Percentiles rank a stretch among this genome's conserved stretches.
phyloP scores from a whole-genome alignment of 2,329 filamentous ascomycete genomes.

The Penicillium brasilianum region DNA sequence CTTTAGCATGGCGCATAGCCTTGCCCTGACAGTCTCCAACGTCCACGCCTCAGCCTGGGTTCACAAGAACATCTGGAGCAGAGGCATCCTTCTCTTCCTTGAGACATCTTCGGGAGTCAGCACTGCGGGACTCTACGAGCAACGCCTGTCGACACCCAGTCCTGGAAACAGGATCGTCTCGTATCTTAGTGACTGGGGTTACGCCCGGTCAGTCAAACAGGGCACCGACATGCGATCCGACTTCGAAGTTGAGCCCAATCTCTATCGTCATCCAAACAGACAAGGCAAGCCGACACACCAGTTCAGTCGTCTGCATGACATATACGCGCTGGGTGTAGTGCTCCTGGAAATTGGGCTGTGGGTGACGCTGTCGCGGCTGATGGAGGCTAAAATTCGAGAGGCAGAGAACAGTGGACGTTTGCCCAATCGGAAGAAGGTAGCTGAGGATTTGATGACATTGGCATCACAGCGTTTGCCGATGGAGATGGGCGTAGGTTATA shows the following conservation, averaged over 20 bases:
- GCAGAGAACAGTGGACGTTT: constrained; percentile 28
- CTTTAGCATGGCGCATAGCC: constrained; percentile 34
- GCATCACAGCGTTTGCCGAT: constrained; percentile 28
- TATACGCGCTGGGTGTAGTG: constrained; percentile 47
- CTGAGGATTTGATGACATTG: constrained; percentile 25
- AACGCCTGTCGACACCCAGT: constrained; percentile 1
- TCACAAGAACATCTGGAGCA: constrained; percentile 40
- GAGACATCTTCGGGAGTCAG: constrained; percentile 14
- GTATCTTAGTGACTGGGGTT: constrained; percentile 36
- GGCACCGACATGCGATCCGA: constrained; percentile 31
- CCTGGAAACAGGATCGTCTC: constrained; percentile 21
- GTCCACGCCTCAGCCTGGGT: constrained; percentile 36
- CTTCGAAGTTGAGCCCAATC: constrained; percentile 27
- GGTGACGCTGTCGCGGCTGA: constrained; percentile 34
- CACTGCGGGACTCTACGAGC: constrained; percentile 11
- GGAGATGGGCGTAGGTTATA: constrained; percentile 35
- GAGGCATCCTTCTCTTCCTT: constrained; percentile 34
- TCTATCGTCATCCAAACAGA: constrained; percentile 40
- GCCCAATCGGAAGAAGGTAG: constrained; percentile 29
- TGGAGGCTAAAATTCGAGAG: constrained; percentile 32
- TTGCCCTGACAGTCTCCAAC: constrained; percentile 33
- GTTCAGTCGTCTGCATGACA: constrained; percentile 42
- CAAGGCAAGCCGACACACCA: constrained; percentile 35
- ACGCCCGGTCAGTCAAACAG: constrained; percentile 31
- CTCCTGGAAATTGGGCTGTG: constrained; percentile 34